Evolutionary conservation across 2,329 filamentous ascomycete species (phyloP).

Genomic region (Dendrostoma leiphaemia): DNA sequence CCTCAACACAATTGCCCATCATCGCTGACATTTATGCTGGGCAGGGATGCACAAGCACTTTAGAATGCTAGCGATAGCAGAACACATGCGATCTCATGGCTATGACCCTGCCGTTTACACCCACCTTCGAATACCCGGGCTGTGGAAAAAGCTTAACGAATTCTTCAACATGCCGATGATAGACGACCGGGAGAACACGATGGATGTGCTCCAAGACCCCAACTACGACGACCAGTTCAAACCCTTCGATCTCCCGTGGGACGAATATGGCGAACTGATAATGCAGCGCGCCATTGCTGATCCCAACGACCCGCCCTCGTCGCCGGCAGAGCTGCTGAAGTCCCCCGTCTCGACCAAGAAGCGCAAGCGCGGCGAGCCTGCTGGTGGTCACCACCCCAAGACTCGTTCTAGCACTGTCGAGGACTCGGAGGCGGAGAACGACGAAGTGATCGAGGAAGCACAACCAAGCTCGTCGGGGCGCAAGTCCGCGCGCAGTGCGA

Average conservation of each 20-base stretch:
- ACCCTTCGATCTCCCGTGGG: conserved; percentile 61
- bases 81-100: conserved; percentile 77
- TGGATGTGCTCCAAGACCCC: conserved; percentile 53
- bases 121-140: conserved; percentile 86
- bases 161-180: conserved; percentile 85
- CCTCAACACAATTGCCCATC: conserved; percentile 7
- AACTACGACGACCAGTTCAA: conserved; percentile 59
- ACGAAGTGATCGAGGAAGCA: conserved; percentile 30
- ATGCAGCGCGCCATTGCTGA: conserved; percentile 43
- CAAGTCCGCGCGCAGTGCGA: conserved; percentile 40
- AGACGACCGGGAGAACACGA: conserved; percentile 75
- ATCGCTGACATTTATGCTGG: conserved; percentile 15
- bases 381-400: conserved; percentile 27
- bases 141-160: conserved; percentile 82
- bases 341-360: conserved; percentile 36
- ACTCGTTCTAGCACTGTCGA: conserved; percentile 49
- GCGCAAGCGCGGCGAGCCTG: conserved; percentile 42
- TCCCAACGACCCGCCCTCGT: conserved; percentile 45
- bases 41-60: conserved; percentile 91
- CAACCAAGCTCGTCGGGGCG: conserved; percentile 37
- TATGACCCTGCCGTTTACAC: conserved; percentile 66
- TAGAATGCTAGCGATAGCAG: conserved; percentile 81
- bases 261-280: conserved; percentile 46
- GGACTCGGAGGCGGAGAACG: conserved; percentile 45
- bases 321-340: conserved; percentile 45